phyloP scores from a whole-genome alignment of 164 flowering plant genomes.

The Taxillus chinensis region DNA sequence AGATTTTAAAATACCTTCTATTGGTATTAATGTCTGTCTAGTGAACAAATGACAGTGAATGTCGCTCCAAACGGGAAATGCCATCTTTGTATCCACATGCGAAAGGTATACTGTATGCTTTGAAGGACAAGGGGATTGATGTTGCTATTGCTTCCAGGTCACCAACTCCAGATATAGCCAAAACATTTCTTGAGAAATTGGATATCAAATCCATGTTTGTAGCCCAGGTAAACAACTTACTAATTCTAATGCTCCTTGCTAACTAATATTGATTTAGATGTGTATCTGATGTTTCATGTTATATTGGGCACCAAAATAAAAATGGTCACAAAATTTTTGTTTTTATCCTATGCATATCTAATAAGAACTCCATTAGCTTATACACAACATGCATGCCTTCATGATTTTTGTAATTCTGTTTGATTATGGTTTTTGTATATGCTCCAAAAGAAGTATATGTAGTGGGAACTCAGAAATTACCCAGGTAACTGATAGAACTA shows the following conservation, averaged over 20 bases:
- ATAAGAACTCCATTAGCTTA: too few relatives aligned
- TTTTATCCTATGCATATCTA: too few relatives aligned
- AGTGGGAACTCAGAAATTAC: too few relatives aligned
- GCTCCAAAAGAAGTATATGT: too few relatives aligned
- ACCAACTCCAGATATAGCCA: slow-evolving; percentile 84
- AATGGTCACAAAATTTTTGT: too few relatives aligned
- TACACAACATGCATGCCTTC: too few relatives aligned
- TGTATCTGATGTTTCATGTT: not conserved
- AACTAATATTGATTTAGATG: not conserved
- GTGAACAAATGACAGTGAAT: slow-evolving; percentile 44
- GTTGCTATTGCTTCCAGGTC: slow-evolving; percentile 95
- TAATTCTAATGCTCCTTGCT: not conserved
- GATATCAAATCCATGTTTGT: slow-evolving; percentile 65
- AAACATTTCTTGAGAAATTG: slow-evolving; percentile 67
- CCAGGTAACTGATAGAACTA: too few relatives aligned
- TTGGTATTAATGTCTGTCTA: slow-evolving; percentile 1
- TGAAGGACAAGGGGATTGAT: slow-evolving; percentile 79
- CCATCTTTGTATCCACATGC: slow-evolving; percentile 83
- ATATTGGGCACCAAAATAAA: not conserved
- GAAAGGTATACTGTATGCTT: slow-evolving; percentile 70
- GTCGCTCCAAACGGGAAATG: slow-evolving; percentile 75
- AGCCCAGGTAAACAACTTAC: slow-evolving; percentile 48
- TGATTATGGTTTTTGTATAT: too few relatives aligned
- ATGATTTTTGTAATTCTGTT: too few relatives aligned
- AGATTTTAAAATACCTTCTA: not conserved